phyloP scores from a whole-genome alignment of 495 filamentous ascomycete genomes.

The Aspergillus biplanus region DNA sequence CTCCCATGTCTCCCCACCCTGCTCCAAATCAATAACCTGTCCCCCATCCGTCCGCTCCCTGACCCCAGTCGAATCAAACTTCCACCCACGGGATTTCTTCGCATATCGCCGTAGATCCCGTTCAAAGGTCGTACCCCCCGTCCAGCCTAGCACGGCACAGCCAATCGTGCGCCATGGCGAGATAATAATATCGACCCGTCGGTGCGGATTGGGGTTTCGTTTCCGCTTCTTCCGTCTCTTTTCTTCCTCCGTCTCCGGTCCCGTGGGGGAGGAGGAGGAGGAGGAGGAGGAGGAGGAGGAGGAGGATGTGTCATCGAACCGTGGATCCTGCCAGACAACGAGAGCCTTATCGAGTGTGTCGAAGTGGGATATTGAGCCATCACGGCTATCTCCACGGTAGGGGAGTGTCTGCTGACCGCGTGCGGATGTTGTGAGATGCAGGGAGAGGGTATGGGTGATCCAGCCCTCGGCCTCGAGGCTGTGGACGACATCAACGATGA shows the following conservation, averaged over 20 bases:
- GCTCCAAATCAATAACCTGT: slow-evolving; percentile 67
- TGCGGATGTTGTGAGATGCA: slow-evolving; percentile 66
- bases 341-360: slow-evolving; percentile 90
- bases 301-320: slow-evolving; percentile 31
- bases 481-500: slow-evolving; percentile 69
- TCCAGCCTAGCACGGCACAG: slow-evolving; percentile 88
- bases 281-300: neutral
- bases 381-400: slow-evolving; percentile 42
- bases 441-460: slow-evolving; percentile 80
- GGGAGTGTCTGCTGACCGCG: slow-evolving; percentile 72
- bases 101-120: slow-evolving; percentile 81
- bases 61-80: slow-evolving; percentile 91
- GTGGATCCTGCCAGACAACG: slow-evolving; percentile 89
- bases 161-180: slow-evolving; percentile 86
- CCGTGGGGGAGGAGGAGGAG: neutral
- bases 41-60: slow-evolving; percentile 65
- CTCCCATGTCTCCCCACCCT: slow-evolving; percentile 57
- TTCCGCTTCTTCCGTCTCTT: slow-evolving; percentile 14
- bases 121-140: slow-evolving; percentile 86
- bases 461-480: slow-evolving; percentile 68
- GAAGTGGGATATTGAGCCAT: slow-evolving; percentile 48
- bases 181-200: slow-evolving; percentile 92
- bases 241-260: neutral
- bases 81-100: slow-evolving; percentile 72
- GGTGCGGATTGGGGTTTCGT: slow-evolving; percentile 75